A percentile compares a stretch with the other conserved stretches of the same genome.
Evolutionary conservation across 2,329 filamentous ascomycete genomes (phyloP).

Genomic region (Seiridium cupressi): DNA sequence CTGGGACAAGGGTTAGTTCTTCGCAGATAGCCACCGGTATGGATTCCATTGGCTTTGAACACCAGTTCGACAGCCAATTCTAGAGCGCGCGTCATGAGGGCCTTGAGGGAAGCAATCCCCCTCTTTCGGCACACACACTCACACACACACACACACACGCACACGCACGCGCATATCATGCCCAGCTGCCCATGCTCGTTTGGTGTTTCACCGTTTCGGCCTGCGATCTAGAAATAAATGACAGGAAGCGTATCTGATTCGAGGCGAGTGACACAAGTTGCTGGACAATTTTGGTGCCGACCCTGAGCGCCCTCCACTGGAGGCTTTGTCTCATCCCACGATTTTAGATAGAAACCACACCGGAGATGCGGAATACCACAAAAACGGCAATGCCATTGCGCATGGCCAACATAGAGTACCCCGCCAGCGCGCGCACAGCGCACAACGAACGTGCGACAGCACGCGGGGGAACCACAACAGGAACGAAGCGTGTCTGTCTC

Average conservation of each 20-base stretch:
- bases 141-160: constrained; percentile 16
- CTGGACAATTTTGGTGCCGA: not conserved
- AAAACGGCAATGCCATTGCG: not conserved
- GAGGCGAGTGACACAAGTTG: constrained; percentile 1
- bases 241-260: not conserved
- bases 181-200: constrained; percentile 21
- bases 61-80: constrained; percentile 1
- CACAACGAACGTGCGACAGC: not conserved
- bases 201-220: constrained; percentile 27
- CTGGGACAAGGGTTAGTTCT: not conserved
- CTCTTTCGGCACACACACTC: constrained; percentile 9
- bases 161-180: constrained; percentile 11
- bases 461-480: too few relatives aligned
- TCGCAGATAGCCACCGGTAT: not conserved
- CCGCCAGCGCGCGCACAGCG: not conserved
- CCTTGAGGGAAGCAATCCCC: constrained; percentile 3
- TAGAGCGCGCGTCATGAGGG: constrained; percentile 5
- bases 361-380: too few relatives aligned
- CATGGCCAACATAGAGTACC: not conserved
- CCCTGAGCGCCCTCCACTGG: not conserved
- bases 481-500: too few relatives aligned
- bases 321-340: too few relatives aligned
- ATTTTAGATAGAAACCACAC: too few relatives aligned
- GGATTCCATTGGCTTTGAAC: constrained; percentile 7
- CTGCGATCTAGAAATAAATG: constrained; percentile 16